phyloP scores from a whole-genome alignment of 345 rosid species.

The Zanthoxylum bungeanum region DNA sequence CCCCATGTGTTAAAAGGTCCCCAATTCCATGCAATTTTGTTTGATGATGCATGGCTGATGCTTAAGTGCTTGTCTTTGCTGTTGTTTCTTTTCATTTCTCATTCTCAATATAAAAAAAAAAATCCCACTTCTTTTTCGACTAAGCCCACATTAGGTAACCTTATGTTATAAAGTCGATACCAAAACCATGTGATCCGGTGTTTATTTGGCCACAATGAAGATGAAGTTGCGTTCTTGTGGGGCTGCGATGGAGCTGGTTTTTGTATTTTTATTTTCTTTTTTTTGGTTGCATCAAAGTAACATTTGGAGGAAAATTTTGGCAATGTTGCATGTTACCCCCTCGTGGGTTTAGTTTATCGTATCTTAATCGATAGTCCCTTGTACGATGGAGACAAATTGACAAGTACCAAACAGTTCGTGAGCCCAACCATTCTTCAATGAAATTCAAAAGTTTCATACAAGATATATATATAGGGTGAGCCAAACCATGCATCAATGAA shows the following conservation, averaged over 20 bases:
- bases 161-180: conserved; percentile 20
- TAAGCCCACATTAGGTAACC: conserved; percentile 33
- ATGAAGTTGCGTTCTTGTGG: conserved; percentile 27
- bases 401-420: conserved; percentile 31
- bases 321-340: conserved; percentile 47
- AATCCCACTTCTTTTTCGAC: conserved; percentile 19
- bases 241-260: conserved; percentile 10
- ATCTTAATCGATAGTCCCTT: conserved; percentile 34
- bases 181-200: conserved; percentile 44
- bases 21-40: conserved; percentile 30
- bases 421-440: neutral
- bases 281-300: conserved; percentile 13
- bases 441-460: neutral
- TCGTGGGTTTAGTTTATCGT: conserved; percentile 37
- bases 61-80: conserved; percentile 56
- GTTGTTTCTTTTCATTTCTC: conserved; percentile 47
- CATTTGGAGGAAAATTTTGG: conserved; percentile 15
- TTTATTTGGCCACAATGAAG: conserved; percentile 29
- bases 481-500: too few relatives aligned
- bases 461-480: too few relatives aligned
- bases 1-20: conserved; percentile 91
- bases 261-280: neutral
- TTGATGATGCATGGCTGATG: conserved; percentile 19
- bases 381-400: conserved; percentile 32
- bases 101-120: neutral